Conservation (phyloP, 495 filamentous ascomycete species). For the Trichoderma reesei region DNA sequence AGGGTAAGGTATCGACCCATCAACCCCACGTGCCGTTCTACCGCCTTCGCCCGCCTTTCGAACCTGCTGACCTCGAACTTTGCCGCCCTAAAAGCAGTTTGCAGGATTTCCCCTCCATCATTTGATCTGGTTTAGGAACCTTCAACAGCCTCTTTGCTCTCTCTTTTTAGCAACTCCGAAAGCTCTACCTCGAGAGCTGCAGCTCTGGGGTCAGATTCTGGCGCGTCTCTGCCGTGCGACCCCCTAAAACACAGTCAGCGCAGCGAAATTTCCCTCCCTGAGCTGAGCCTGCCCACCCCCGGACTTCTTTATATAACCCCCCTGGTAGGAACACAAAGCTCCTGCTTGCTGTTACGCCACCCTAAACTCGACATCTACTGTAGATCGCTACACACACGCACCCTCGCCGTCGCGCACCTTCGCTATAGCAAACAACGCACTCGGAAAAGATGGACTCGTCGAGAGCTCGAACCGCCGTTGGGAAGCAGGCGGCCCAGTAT, state of each 20-base stretch:
- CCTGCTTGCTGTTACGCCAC: neutral
- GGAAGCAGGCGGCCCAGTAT: slow-evolving; percentile 5
- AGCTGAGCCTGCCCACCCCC: neutral
- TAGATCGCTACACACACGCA: neutral
- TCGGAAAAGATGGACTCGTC: slow-evolving; percentile 7
- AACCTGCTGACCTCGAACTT: slow-evolving; percentile 7
- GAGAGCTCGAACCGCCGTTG: neutral
- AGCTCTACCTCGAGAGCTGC: neutral
- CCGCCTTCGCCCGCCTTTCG: slow-evolving; percentile 7
- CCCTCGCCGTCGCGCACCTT: neutral
- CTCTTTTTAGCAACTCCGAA: neutral
- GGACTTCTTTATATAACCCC: neutral
- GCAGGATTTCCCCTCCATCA: neutral
- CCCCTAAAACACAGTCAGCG: neutral
- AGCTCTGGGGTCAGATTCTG: neutral
- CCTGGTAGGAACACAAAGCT: slow-evolving; percentile 4
- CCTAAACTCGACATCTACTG: neutral
- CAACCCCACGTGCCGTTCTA: slow-evolving; percentile 5
- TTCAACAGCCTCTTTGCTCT: neutral
- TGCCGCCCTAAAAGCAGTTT: neutral
- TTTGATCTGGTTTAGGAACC: neutral
- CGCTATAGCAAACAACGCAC: too few species aligned
- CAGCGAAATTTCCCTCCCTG: neutral
- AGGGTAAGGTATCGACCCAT: slow-evolving; percentile 1
- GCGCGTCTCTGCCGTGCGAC: neutral